Evolutionary conservation across 225 moss, liverwort and hornwort species (phyloP).

Genomic region (Pseudisothecium myosuroides): DNA sequence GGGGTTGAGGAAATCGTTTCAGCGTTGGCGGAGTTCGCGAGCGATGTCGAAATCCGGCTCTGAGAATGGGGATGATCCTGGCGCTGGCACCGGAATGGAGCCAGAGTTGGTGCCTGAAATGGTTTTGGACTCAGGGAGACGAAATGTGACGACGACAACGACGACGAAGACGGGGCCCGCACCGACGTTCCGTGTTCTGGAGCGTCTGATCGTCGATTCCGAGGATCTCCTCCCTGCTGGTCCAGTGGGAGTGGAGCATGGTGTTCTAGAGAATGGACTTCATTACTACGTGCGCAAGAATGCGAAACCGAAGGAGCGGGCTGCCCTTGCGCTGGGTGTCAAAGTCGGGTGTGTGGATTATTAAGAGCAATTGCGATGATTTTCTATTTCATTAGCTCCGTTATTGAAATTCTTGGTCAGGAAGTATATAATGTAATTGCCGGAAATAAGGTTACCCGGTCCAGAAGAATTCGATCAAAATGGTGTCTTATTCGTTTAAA

Average conservation of each 20-base stretch:
- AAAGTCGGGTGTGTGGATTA: conserved; percentile 59
- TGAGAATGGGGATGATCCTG: neutral
- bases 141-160: neutral
- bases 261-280: conserved; percentile 68
- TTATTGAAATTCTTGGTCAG: neutral
- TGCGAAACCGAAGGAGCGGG: conserved; percentile 75
- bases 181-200: conserved; percentile 53
- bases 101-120: neutral
- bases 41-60: conserved; percentile 17
- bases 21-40: neutral
- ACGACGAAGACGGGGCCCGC: neutral
- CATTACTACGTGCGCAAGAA: conserved; percentile 87
- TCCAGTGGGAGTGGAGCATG: conserved; percentile 63
- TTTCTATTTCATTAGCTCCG: neutral
- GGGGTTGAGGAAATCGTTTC: neutral
- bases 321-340: conserved; percentile 86
- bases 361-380: neutral
- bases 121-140: neutral
- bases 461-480: neutral
- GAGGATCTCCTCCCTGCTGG: conserved; percentile 58
- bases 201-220: conserved; percentile 48
- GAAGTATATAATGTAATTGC: neutral
- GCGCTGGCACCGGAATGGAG: neutral
- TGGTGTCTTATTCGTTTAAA: neutral
- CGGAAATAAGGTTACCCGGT: neutral